Base-by-base conservation (phyloP, 768 basidiomycete genomes). In the Rhizopogon rudus region DNA sequence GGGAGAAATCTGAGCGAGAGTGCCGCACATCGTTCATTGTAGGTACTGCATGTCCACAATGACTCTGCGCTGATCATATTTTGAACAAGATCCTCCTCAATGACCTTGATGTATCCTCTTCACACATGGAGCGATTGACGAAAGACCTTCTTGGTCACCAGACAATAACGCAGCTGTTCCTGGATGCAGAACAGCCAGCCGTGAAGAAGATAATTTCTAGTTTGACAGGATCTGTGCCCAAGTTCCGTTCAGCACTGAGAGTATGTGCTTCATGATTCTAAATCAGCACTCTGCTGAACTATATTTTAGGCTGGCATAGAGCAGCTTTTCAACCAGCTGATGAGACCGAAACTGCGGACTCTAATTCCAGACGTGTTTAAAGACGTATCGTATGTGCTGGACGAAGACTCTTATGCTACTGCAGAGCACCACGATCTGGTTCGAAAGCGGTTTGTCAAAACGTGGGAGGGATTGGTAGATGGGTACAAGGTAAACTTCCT, bases 321-420 rank as follows among this genome's bases (percentile, higher is more conserved):
- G 62, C 93, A 96, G 62, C 76, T 98, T 39, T 98, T 98, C 77
- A 98, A 94, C 63, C 96, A 98, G 66, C 77, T 98, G 9, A 80
- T 95, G 62, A 82, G 95, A 17, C 95, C 97, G 0, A 86, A 85
- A 56, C 70, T 99, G 46, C 84, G 97, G 25, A 88, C 82, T 37
- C 75, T 98, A 44, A 78, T 98, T 45, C 72, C 83, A 5, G 97
- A 98, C 57, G 81, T 93, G 6, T 97, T 96, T 72, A 93, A 87
- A 66, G 95, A 95, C 59, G 80, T 93, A 6, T 83, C 84, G 5
- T 98, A 99, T 66, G 69, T 89, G 22, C 75, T 98, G 13, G 93
- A 97, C 63, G 96, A 98, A 51, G 93, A 97, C 57, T 75, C 75
- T 0, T 98, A 96, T 65, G 75, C 86, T 2, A 73, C 82, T 0